These are phyloP conservation scores for Abelmoschus esculentus DNA, from an alignment of 345 rosid genomes.

Conservation along the genomic window DNA sequence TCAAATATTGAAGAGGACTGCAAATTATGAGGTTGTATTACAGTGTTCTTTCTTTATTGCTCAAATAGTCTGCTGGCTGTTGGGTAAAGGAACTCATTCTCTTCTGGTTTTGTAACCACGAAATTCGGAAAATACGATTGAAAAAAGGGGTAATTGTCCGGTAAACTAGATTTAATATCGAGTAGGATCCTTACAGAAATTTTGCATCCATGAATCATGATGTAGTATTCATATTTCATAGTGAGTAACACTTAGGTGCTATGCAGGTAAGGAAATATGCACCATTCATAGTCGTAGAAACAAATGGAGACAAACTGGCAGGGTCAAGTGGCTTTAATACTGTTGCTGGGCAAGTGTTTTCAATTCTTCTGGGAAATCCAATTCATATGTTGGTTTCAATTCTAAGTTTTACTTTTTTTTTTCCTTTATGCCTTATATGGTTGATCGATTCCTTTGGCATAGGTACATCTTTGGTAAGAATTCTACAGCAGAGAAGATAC, in stretches of 20 bases:
- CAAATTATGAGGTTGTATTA: slow-evolving; percentile 56
- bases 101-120: too few relatives aligned
- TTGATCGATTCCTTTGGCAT: neutral
- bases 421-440: neutral
- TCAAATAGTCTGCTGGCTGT: too few relatives aligned
- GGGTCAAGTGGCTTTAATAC: slow-evolving; percentile 21
- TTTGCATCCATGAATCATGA: neutral
- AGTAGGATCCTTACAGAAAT: neutral
- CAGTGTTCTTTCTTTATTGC: too few relatives aligned
- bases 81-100: too few relatives aligned
- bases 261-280: slow-evolving; percentile 58
- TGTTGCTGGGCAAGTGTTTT: slow-evolving; percentile 1
- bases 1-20: slow-evolving; percentile 60
- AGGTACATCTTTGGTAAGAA: slow-evolving; percentile 49
- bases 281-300: slow-evolving; percentile 72
- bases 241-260: neutral
- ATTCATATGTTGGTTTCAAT: neutral
- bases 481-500: slow-evolving; percentile 11
- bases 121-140: neutral
- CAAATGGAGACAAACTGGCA: slow-evolving; percentile 64
- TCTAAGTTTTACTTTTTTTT: neutral
- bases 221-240: neutral
- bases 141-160: neutral
- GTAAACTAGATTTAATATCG: neutral
- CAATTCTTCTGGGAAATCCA: neutral